A percentile compares a stretch with the other conserved stretches of the same genome.
Evolutionary conservation across 495 filamentous ascomycete genomes (phyloP).

Genomic region (Trichoderma reesei): DNA sequence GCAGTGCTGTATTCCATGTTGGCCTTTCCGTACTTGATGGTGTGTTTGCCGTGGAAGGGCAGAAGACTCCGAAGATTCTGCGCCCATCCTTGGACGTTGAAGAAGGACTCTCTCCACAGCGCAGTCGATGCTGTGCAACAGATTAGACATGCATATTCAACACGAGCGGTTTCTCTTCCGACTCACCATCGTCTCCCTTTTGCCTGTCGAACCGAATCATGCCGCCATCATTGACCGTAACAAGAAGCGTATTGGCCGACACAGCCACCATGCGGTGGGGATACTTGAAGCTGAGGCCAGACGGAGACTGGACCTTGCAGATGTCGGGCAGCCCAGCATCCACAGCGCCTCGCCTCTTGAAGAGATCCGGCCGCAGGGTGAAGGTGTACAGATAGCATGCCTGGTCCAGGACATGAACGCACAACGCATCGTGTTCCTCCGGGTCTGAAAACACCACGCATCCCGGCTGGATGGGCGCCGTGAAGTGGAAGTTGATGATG

Average conservation of each 20-base stretch:
- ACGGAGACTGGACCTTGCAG: conserved; percentile 63
- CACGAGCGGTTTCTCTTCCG: background rate
- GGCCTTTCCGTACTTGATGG: conserved; percentile 52
- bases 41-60: conserved; percentile 56
- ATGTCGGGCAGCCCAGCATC: conserved; percentile 64
- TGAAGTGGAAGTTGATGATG: conserved; percentile 68
- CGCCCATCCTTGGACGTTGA: conserved; percentile 70
- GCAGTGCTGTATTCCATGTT: conserved; percentile 56
- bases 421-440: conserved; percentile 66
- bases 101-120: conserved; percentile 67
- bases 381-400: conserved; percentile 71
- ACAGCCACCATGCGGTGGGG: conserved; percentile 75
- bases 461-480: conserved; percentile 54
- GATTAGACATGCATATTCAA: background rate
- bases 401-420: conserved; percentile 70
- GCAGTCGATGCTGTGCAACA: conserved; percentile 32
- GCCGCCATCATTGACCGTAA: conserved; percentile 74
- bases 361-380: conserved; percentile 69
- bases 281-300: conserved; percentile 63
- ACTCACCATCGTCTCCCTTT: conserved; percentile 56
- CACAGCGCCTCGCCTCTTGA: conserved; percentile 53
- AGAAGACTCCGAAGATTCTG: conserved; percentile 62
- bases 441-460: conserved; percentile 76
- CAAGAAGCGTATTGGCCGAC: conserved; percentile 59
- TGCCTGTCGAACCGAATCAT: conserved; percentile 62